Base-by-base conservation (phyloP, 306 rosid species). In the Alnus glutinosa region DNA sequence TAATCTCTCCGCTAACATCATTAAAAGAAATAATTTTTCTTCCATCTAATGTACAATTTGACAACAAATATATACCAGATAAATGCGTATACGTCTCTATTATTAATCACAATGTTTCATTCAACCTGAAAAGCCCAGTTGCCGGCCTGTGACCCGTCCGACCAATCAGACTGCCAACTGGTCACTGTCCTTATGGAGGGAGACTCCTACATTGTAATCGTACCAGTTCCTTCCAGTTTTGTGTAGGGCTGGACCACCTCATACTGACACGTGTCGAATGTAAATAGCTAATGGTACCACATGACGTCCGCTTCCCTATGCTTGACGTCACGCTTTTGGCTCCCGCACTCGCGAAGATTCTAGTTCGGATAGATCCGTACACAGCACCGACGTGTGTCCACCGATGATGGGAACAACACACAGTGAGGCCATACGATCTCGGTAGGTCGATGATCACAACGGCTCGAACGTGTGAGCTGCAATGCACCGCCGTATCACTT, bases 261-360 rank as follows among this genome's bases (percentile, higher is more conserved):
- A 75, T 49, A 4, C 12, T 1, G 84, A 84, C 93, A 90, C 87
- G 89, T 89, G 89, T 81, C 62, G 0, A 0, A 42, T 58, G 48
- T 46, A 23, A 44, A 72, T 68, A 10, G 0, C 44, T 16, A 74
- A 76, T 73, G 2, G 48, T 13, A 36, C 12, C 36, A 67, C 77
- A 63, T 63, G 79, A 70, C 57, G 69, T 62, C 15, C 3, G n/a
- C 16, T 34, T 63, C 46, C 19, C 3, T 14, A 39, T 4, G 42
- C 36, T 2, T 36, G 61, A 52, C 63, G 64, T 37, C 51, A 73
- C 49, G 52, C 55, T 47, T 8, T 71, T 52, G 75, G 71, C 59
- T 54, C 68, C 59, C 46, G 12, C 58, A 1, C 18, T 81, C 81
- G 9, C n/a, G 71, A 79, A 82, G 46, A n/a, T 75, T 75, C 85